A percentile compares a stretch with the other conserved stretches of the same genome.
These are phyloP conservation scores for Huntiella bhutanensis DNA, from an alignment of 2,329 filamentous ascomycete species.

Conservation along the genomic window DNA sequence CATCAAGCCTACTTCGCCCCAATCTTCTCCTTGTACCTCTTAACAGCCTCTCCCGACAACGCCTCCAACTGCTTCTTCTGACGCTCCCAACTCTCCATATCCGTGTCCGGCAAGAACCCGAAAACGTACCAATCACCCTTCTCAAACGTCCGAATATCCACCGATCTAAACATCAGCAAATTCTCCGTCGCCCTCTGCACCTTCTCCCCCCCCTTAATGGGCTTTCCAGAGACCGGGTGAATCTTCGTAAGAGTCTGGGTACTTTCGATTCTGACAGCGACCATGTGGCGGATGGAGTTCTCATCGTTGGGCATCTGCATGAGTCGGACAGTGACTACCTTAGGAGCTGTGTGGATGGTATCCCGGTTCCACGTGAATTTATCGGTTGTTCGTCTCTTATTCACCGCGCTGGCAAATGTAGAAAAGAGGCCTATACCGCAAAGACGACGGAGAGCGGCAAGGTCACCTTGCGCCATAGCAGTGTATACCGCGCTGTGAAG, in stretches of 20 bases:
- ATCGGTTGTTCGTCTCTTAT: slow-evolving; percentile 27
- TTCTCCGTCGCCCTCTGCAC: slow-evolving; percentile 42
- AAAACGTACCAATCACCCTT: slow-evolving; percentile 42
- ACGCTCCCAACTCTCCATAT: slow-evolving; percentile 21
- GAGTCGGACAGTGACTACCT: slow-evolving; percentile 36
- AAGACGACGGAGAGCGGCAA: slow-evolving; percentile 27
- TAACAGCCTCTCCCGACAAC: slow-evolving; percentile 14
- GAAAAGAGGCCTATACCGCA: slow-evolving; percentile 34
- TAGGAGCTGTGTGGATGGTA: slow-evolving; percentile 22
- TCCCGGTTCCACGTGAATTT: slow-evolving; percentile 35
- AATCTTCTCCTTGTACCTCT: slow-evolving; percentile 18
- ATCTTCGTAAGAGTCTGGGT: slow-evolving; percentile 33
- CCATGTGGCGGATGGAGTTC: slow-evolving; percentile 30
- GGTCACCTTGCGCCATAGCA: slow-evolving; percentile 40
- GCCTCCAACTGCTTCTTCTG: slow-evolving; percentile 7
- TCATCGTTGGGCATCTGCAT: slow-evolving; percentile 24
- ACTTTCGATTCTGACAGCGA: slow-evolving; percentile 39
- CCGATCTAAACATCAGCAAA: slow-evolving; percentile 35
- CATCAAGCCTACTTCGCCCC: slow-evolving; percentile 4
- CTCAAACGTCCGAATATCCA: slow-evolving; percentile 28
- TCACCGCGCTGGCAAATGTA: slow-evolving; percentile 34
- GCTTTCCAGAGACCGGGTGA: slow-evolving; percentile 19
- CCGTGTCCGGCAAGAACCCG: slow-evolving; percentile 40
- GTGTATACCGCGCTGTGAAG: slow-evolving; percentile 43
- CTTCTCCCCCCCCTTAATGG: slow-evolving; percentile 28